Evolutionary conservation across 192 early-diverging fungal genomes (phyloP).

Genomic region (Rhizophagus clarus): DNA sequence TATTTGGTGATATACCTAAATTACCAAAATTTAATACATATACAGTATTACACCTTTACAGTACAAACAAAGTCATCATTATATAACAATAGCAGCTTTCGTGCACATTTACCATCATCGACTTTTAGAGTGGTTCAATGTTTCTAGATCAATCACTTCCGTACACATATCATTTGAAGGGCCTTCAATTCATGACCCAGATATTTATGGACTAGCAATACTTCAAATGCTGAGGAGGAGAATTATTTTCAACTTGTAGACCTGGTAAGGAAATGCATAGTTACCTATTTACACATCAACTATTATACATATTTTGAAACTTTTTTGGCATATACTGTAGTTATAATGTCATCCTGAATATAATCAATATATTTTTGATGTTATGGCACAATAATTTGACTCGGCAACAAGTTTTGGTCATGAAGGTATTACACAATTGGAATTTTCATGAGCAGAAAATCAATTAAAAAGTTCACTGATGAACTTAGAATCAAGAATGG

Average conservation of each 20-base stretch:
- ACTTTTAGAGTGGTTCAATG: slow-evolving; percentile 61
- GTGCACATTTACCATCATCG: slow-evolving; percentile 11
- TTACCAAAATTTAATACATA: slow-evolving; percentile 28
- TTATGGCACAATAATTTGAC: slow-evolving; percentile 84
- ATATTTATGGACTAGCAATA: slow-evolving; percentile 91
- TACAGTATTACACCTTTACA: not conserved
- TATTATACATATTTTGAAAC: slow-evolving; percentile 86
- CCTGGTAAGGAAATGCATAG: slow-evolving; percentile 99
- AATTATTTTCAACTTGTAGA: slow-evolving; percentile 94
- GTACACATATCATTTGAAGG: slow-evolving; percentile 89
- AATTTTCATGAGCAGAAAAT: slow-evolving; percentile 90
- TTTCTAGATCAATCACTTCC: slow-evolving; percentile 71
- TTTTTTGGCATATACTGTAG: slow-evolving; percentile 93
- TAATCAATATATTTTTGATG: slow-evolving; percentile 73
- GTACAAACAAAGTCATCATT: slow-evolving; percentile 21
- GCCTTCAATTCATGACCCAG: slow-evolving; percentile 77
- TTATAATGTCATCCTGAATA: slow-evolving; percentile 81
- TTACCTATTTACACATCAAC: slow-evolving; percentile 87
- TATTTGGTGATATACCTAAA: slow-evolving; percentile 71
- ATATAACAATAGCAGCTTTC: slow-evolving; percentile 32
- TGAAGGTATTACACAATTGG: slow-evolving; percentile 52
- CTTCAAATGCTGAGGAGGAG: slow-evolving; percentile 92
- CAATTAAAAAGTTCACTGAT: slow-evolving; percentile 93
- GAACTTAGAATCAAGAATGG: slow-evolving; percentile 90
- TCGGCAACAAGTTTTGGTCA: slow-evolving; percentile 56